A percentile compares a stretch with the other conserved stretches of the same genome.
These are phyloP conservation scores for Tricholoma flavovirens DNA, from an alignment of 768 basidiomycete species.

Conservation along the genomic window DNA sequence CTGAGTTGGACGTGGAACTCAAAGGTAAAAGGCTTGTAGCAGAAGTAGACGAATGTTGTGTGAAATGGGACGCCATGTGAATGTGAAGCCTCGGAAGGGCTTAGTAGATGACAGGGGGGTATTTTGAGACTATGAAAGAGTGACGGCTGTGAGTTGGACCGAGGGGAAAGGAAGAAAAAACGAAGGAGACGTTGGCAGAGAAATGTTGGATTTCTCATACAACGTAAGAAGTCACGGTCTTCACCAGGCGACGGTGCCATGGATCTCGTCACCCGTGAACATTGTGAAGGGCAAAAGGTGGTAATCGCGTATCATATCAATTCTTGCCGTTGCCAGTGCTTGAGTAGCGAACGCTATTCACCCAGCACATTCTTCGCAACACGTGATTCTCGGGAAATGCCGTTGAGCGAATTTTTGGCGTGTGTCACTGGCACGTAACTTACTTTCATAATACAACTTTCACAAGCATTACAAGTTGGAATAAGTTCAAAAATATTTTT, in stretches of 20 bases:
- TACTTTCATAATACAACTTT: too few relatives aligned
- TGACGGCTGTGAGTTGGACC: not conserved
- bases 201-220: conserved; percentile 1
- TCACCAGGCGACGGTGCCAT: too few relatives aligned
- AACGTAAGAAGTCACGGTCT: not conserved
- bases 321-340: too few relatives aligned
- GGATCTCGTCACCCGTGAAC: not conserved
- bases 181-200: not conserved
- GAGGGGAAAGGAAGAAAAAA: not conserved
- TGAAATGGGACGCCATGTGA: conserved; percentile 18
- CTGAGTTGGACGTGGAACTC: not conserved
- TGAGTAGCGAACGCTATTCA: too few relatives aligned
- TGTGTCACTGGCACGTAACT: too few relatives aligned
- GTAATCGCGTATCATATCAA: not conserved
- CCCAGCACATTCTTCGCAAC: too few relatives aligned
- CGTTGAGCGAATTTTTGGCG: too few relatives aligned
- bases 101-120: too few relatives aligned
- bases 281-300: not conserved
- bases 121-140: conserved; percentile 1
- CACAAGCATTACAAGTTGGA: too few relatives aligned
- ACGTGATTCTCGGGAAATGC: too few relatives aligned
- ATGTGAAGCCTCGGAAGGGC: not conserved
- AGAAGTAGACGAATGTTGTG: conserved; percentile 15
- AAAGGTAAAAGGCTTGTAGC: conserved; percentile 16
- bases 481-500: too few relatives aligned